Conservation (phyloP, 1,139 yeast genomes). For the Suhomyces yuchorum region DNA sequence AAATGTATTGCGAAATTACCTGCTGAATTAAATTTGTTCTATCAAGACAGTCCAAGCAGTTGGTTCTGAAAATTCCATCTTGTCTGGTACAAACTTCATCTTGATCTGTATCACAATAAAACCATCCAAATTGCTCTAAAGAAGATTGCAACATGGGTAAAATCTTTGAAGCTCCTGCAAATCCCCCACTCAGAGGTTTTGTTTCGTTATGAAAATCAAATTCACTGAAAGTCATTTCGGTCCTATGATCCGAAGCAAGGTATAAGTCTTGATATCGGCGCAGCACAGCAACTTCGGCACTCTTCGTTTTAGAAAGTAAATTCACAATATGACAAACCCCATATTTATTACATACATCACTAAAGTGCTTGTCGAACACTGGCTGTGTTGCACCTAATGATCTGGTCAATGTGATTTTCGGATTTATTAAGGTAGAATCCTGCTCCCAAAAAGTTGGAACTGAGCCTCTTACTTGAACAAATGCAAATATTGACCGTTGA, state of each 20-base stretch:
- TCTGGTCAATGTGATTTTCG: conserved; percentile 85
- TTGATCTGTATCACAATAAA: conserved; percentile 54
- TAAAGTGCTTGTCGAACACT: conserved; percentile 80
- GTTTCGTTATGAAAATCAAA: conserved; percentile 96
- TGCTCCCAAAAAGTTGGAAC: conserved; percentile 99
- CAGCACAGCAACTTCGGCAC: conserved; percentile 75
- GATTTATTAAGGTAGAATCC: conserved; percentile 79
- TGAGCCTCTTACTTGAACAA: conserved; percentile 88
- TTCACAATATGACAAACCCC: conserved; percentile 88
- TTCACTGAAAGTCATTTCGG: conserved; percentile 65
- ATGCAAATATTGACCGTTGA: conserved; percentile 60
- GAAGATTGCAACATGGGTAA: conserved; percentile 65
- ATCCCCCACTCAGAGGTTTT: conserved; percentile 70
- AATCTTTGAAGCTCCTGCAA: conserved; percentile 77
- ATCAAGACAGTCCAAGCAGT: conserved; percentile 93
- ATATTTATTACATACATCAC: conserved; percentile 65
- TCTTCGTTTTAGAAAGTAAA: conserved; percentile 69
- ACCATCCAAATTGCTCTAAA: conserved; percentile 72
- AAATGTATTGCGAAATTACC: conserved; percentile 60
- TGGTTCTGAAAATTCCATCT: conserved; percentile 86
- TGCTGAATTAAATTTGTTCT: conserved; percentile 93
- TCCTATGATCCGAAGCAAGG: conserved; percentile 39
- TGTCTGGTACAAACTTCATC: conserved; percentile 63
- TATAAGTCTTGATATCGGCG: conserved; percentile 65
- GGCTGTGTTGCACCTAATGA: conserved; percentile 93